phyloP scores from a whole-genome alignment of 768 basidiomycete genomes.

The Boletus vinaceobasis region DNA sequence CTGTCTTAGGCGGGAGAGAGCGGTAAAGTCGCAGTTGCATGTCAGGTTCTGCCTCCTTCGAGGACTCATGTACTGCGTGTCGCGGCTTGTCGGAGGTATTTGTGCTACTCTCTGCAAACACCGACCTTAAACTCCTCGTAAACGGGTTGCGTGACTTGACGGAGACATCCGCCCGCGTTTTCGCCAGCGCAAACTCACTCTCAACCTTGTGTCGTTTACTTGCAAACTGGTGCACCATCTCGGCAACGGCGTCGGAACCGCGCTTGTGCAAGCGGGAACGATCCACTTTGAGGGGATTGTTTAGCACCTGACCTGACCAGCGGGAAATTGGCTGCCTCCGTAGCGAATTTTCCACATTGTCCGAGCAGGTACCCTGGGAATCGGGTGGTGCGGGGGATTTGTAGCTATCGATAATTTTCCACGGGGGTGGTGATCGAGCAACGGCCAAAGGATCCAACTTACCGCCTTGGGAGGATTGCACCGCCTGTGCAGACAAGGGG shows the following conservation, averaged over 20 bases:
- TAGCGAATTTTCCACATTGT: neutral
- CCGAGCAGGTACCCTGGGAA: neutral
- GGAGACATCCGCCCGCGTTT: neutral
- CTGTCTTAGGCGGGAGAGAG: slow-evolving; percentile 8
- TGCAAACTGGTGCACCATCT: slow-evolving; percentile 20
- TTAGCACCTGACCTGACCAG: slow-evolving; percentile 4
- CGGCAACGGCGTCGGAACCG: slow-evolving; percentile 15
- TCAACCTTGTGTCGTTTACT: slow-evolving; percentile 21
- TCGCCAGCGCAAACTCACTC: slow-evolving; percentile 20
- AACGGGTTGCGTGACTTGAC: slow-evolving; percentile 24
- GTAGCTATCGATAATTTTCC: slow-evolving; percentile 14
- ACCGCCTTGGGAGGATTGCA: slow-evolving; percentile 11
- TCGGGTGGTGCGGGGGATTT: neutral
- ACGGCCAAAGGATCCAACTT: slow-evolving; percentile 25
- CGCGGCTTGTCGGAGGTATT: neutral
- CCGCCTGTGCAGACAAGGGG: slow-evolving; percentile 18
- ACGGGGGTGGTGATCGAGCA: slow-evolving; percentile 26
- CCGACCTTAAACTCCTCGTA: slow-evolving; percentile 8
- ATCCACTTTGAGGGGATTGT: slow-evolving; percentile 16
- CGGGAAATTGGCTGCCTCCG: neutral
- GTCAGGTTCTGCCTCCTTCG: neutral
- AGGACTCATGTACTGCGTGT: neutral
- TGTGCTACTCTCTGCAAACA: slow-evolving; percentile 15
- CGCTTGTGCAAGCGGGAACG: slow-evolving; percentile 27
- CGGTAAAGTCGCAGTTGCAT: slow-evolving; percentile 1